These are phyloP conservation scores for Triangularia verruculosa DNA, from an alignment of 2,329 filamentous ascomycete species.

Conservation along the genomic window DNA sequence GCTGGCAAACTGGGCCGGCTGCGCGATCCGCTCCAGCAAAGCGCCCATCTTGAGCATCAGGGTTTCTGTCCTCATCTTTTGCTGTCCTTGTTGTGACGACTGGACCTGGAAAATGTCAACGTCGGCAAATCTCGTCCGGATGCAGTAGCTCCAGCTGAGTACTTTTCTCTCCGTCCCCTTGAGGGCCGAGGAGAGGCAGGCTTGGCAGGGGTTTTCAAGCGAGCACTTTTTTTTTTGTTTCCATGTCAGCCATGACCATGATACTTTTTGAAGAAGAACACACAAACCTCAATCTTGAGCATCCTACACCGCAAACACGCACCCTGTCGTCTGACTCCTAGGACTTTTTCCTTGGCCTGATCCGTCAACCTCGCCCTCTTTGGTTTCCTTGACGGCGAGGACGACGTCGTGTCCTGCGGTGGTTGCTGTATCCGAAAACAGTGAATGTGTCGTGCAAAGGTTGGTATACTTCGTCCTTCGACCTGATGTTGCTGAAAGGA, in stretches of 20 bases:
- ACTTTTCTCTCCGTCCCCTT: conserved; percentile 30
- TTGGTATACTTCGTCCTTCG: neutral
- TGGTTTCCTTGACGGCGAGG: neutral
- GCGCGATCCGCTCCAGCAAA: conserved; percentile 26
- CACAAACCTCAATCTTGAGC: conserved; percentile 31
- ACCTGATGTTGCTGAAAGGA: neutral
- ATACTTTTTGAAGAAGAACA: neutral
- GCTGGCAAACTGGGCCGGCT: conserved; percentile 22
- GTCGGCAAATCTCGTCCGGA: conserved; percentile 31
- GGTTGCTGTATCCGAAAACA: conserved; percentile 18
- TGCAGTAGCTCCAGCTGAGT: conserved; percentile 32
- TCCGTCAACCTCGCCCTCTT: conserved; percentile 23
- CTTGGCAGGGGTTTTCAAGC: conserved; percentile 29
- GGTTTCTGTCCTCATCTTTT: conserved; percentile 25
- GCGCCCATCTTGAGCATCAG: conserved; percentile 22
- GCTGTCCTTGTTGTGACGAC: neutral
- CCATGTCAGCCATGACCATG: neutral
- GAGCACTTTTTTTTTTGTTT: conserved; percentile 27
- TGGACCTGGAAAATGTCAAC: conserved; percentile 30
- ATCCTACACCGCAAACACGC: conserved; percentile 32
- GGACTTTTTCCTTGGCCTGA: conserved; percentile 27
- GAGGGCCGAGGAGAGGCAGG: conserved; percentile 30
- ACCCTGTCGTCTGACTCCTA: conserved; percentile 29
- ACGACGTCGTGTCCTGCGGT: neutral
- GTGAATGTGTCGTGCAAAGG: conserved; percentile 15